Evolutionary conservation across 371 early-diverging fungal genomes (phyloP).

Genomic region (Zopfochytrium polystomum): DNA sequence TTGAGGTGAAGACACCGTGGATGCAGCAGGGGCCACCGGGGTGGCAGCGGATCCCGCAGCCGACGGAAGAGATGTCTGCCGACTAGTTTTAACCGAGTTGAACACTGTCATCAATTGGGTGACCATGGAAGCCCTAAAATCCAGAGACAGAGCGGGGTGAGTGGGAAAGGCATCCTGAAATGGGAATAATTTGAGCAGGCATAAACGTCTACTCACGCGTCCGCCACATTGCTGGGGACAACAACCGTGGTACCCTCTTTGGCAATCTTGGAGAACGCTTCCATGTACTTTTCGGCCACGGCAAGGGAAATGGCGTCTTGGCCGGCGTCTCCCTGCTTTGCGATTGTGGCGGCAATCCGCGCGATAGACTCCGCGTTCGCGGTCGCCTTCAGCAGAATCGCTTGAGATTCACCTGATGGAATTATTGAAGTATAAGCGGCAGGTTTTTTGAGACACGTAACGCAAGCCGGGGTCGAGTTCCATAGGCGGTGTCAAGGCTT

Average conservation of each 20-base stretch:
- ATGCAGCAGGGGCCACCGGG: too few relatives aligned
- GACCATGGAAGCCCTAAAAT: constrained; percentile 34
- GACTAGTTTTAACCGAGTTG: constrained; percentile 26
- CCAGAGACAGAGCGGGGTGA: neutral
- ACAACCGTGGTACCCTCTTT: constrained; percentile 91
- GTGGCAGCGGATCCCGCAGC: too few relatives aligned
- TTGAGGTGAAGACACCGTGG: too few relatives aligned
- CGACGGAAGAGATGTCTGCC: too few relatives aligned
- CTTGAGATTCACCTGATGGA: constrained; percentile 75
- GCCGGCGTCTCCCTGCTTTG: constrained; percentile 55
- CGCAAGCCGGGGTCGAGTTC: too few relatives aligned
- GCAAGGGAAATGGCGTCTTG: constrained; percentile 86
- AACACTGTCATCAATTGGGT: constrained; percentile 42
- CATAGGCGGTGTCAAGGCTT: too few relatives aligned
- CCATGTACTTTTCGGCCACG: constrained; percentile 96
- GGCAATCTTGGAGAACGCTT: constrained; percentile 87
- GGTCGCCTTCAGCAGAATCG: constrained; percentile 78
- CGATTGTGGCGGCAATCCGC: constrained; percentile 74
- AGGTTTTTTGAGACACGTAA: neutral
- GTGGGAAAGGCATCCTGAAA: neutral
- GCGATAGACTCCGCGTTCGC: constrained; percentile 84
- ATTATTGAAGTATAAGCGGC: neutral
- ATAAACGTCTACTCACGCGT: constrained; percentile 48
- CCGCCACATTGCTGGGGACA: constrained; percentile 81
- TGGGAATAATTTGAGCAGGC: neutral